Evolutionary conservation across 306 rosid genomes (phyloP).

Genomic region (Amphicarpaea edgeworthii): DNA sequence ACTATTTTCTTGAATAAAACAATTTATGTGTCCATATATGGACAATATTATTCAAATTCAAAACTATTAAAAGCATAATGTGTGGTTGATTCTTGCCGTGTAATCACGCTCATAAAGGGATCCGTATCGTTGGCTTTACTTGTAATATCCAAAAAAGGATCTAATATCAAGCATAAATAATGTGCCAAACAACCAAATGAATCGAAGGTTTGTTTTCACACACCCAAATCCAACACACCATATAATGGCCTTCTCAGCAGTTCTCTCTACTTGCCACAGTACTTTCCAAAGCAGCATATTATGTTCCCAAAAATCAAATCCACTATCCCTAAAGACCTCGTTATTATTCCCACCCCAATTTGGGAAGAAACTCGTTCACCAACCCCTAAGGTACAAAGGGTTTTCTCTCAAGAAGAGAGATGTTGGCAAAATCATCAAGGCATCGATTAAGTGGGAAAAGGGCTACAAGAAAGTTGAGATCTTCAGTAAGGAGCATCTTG

Average conservation of each 20-base stretch:
- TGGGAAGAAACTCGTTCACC: slow-evolving; percentile 29
- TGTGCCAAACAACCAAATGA: slow-evolving; percentile 26
- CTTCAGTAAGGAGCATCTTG: slow-evolving; percentile 70
- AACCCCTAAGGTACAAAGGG: slow-evolving; percentile 32
- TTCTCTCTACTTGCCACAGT: slow-evolving; percentile 40
- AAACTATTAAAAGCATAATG: slow-evolving; percentile 19
- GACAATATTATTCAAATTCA: neutral
- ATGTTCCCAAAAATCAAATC: slow-evolving; percentile 35
- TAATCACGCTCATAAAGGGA: slow-evolving; percentile 15
- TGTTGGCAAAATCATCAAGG: slow-evolving; percentile 40
- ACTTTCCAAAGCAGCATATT: slow-evolving; percentile 34
- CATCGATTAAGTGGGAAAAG: slow-evolving; percentile 56
- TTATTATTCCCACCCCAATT: slow-evolving; percentile 25
- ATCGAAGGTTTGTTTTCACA: neutral
- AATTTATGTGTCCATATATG: too few species aligned
- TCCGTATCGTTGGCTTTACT: slow-evolving; percentile 37
- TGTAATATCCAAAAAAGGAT: slow-evolving; percentile 25
- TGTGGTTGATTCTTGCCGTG: slow-evolving; percentile 41
- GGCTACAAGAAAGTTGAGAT: slow-evolving; percentile 61
- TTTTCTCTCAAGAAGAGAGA: slow-evolving; percentile 40
- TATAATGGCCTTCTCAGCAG: slow-evolving; percentile 45
- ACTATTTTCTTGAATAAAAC: too few species aligned
- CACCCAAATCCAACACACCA: slow-evolving; percentile 6
- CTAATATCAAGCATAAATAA: slow-evolving; percentile 34
- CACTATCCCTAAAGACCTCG: slow-evolving; percentile 30